Evolutionary conservation across 2,329 filamentous ascomycete species (phyloP).

Genomic region (Xylaria multiplex): DNA sequence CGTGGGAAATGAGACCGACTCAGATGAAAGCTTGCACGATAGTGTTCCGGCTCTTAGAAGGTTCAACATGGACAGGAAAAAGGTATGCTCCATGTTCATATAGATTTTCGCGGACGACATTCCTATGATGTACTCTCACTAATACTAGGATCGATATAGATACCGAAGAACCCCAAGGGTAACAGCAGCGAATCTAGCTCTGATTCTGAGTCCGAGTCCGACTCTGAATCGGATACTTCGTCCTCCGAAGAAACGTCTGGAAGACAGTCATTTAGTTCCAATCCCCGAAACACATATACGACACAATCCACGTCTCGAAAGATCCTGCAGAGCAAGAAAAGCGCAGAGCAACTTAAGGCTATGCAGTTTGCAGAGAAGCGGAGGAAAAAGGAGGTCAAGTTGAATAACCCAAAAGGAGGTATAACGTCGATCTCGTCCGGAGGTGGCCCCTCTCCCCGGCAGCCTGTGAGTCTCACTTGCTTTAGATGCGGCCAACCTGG

Average conservation of each 20-base stretch:
- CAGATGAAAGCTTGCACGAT: slow-evolving; percentile 33
- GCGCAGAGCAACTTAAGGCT: slow-evolving; percentile 58
- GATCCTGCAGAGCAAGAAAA: slow-evolving; percentile 58
- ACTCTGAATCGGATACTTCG: slow-evolving; percentile 40
- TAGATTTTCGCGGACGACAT: background rate
- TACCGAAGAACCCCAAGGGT: slow-evolving; percentile 47
- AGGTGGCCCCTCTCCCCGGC: slow-evolving; percentile 51
- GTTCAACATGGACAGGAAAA: slow-evolving; percentile 50
- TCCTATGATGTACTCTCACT: background rate
- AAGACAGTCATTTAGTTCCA: slow-evolving; percentile 53
- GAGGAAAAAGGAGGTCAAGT: slow-evolving; percentile 72
- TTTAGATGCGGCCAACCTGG: slow-evolving; percentile 70
- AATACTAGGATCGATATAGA: slow-evolving; percentile 47
- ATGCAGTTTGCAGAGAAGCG: slow-evolving; percentile 66
- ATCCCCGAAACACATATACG: slow-evolving; percentile 53
- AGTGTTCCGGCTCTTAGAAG: slow-evolving; percentile 43
- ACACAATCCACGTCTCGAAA: slow-evolving; percentile 47
- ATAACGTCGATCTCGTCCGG: slow-evolving; percentile 68
- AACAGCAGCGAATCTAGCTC: slow-evolving; percentile 50
- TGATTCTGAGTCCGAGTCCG: slow-evolving; percentile 50
- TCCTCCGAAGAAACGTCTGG: slow-evolving; percentile 40
- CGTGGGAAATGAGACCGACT: slow-evolving; percentile 39
- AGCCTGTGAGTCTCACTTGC: slow-evolving; percentile 58
- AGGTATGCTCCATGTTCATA: slow-evolving; percentile 37
- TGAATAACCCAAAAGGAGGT: slow-evolving; percentile 60